Conservation (phyloP, 768 basidiomycete genomes). For the Leccinum disarticulatum region DNA sequence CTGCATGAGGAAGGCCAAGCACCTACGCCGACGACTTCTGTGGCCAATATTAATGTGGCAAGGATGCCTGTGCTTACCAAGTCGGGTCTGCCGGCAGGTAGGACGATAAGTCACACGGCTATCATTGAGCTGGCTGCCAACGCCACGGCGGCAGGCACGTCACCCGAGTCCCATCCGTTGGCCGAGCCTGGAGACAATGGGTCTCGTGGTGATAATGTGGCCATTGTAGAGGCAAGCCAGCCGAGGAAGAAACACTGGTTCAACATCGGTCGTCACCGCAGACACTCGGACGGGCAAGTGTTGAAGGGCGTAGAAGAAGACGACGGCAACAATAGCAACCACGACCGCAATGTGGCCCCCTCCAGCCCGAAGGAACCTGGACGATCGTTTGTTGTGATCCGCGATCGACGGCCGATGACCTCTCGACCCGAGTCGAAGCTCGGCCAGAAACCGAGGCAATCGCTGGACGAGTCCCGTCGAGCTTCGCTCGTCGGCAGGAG, state of each 20-base stretch:
- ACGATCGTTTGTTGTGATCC: constrained; percentile 69
- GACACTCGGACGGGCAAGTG: constrained; percentile 55
- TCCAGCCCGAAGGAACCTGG: constrained; percentile 38
- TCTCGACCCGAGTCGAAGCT: constrained; percentile 23
- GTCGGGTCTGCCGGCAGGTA: constrained; percentile 52
- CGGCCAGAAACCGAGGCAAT: constrained; percentile 27
- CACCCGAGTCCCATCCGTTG: constrained; percentile 23
- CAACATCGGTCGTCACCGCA: constrained; percentile 56
- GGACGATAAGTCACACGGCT: constrained; percentile 82
- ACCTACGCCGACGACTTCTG: constrained; percentile 51
- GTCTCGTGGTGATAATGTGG: constrained; percentile 17
- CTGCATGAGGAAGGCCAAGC: constrained; percentile 40
- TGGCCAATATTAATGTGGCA: constrained; percentile 40
- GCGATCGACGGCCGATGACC: constrained; percentile 49
- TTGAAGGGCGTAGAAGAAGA: constrained; percentile 27
- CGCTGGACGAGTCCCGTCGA: constrained; percentile 31
- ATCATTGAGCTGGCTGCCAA: constrained; percentile 53
- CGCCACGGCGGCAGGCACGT: constrained; percentile 16
- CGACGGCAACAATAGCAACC: background rate
- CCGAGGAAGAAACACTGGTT: constrained; percentile 74
- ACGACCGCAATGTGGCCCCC: constrained; percentile 27
- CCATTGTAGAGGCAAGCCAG: constrained; percentile 43
- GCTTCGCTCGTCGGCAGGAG: constrained; percentile 30
- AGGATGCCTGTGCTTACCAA: constrained; percentile 37
- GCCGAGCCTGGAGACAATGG: constrained; percentile 19